Conservation (phyloP, 169 alveolate species). For the Plasmodium cynomolgi region DNA sequence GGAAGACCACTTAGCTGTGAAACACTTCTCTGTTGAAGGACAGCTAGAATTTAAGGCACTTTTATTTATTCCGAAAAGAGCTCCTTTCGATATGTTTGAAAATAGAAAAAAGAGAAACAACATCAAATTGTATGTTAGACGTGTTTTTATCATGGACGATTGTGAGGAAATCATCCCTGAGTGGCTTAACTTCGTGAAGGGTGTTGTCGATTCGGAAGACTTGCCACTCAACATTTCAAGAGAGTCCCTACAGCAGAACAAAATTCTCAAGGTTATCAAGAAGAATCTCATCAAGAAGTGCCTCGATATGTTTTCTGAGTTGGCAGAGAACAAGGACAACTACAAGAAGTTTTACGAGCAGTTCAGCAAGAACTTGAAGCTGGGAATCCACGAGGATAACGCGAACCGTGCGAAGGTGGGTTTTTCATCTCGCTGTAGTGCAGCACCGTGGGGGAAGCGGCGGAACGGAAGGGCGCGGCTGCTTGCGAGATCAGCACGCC, state of each 20-base stretch:
- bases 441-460: neutral
- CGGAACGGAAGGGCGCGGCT: too few species aligned
- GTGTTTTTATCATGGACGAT: conserved; percentile 99
- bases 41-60: conserved; percentile 99
- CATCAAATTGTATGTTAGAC: conserved; percentile 98
- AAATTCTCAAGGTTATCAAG: conserved; percentile 98
- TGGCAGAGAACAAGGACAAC: conserved; percentile 99
- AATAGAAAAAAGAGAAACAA: conserved; percentile 98
- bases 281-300: conserved; percentile 99
- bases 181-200: conserved; percentile 98
- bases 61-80: conserved; percentile 99
- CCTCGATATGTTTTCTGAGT: conserved; percentile 97
- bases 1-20: conserved; percentile 99
- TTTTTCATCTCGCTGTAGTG: neutral
- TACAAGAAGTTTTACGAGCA: conserved; percentile 99
- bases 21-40: conserved; percentile 99
- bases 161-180: conserved; percentile 99
- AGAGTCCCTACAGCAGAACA: conserved; percentile 98
- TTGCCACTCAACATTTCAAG: conserved; percentile 99
- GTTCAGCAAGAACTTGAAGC: conserved; percentile 98
- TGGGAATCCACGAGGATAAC: conserved; percentile 99
- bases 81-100: conserved; percentile 99
- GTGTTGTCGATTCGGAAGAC: conserved; percentile 99
- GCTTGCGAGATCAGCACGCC: too few species aligned
- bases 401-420: conserved; percentile 95